Conservation (phyloP, 1,284 basidiomycete species). For the Cerrena zonata region DNA sequence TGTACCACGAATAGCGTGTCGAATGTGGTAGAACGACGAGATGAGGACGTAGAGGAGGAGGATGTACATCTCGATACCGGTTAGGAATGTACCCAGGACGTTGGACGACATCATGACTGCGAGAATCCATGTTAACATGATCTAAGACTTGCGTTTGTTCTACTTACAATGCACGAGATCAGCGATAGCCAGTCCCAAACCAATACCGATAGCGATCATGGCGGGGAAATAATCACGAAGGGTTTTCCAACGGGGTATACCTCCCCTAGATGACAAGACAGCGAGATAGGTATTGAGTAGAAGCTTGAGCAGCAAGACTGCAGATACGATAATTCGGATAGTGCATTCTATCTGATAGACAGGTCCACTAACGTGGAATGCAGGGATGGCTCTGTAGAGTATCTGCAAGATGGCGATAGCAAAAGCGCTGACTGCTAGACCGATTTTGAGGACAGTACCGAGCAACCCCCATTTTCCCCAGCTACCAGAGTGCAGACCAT, state of each 20-base stretch:
- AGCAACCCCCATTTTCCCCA: constrained; percentile 60
- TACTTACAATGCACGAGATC: constrained; percentile 57
- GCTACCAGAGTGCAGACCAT: constrained; percentile 45
- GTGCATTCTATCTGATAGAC: constrained; percentile 55
- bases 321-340: constrained; percentile 53
- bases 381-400: constrained; percentile 51
- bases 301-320: constrained; percentile 58
- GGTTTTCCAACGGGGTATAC: constrained; percentile 37
- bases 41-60: constrained; percentile 54
- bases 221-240: constrained; percentile 47
- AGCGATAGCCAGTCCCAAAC: constrained; percentile 48
- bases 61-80: constrained; percentile 61
- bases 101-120: constrained; percentile 66
- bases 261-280: constrained; percentile 20
- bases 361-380: constrained; percentile 38
- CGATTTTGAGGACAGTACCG: constrained; percentile 49
- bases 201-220: constrained; percentile 48
- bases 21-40: constrained; percentile 40
- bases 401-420: constrained; percentile 52
- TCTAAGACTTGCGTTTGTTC: not conserved
- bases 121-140: constrained; percentile 4
- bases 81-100: constrained; percentile 63
- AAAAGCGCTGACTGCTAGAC: constrained; percentile 36
- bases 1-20: constrained; percentile 16
- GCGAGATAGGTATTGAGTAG: constrained; percentile 49